Evolutionary conservation across 2,329 filamentous ascomycete genomes (phyloP), one percentile per base, ranked within the genome.

Genomic region (Diaporthe sp.): DNA sequence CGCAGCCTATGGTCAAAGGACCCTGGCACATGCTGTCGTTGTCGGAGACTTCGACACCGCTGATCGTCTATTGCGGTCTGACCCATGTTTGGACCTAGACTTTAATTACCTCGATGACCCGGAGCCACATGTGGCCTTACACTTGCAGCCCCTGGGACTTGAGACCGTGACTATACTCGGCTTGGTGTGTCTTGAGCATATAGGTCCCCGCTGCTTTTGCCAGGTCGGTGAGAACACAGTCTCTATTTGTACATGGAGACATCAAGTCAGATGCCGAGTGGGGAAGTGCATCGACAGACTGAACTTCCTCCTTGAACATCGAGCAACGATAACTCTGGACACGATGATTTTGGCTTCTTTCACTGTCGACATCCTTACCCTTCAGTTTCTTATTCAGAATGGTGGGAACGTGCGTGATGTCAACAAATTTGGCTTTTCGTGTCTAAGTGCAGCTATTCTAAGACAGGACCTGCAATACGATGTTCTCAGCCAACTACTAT

Each of bases 61-160:
- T 4, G 60, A 64, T 33, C 60, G 15, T 5, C 28, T 64, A 25
- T 35, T 64, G 25, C 3, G 15, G 9, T 45, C 40, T 13, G 9
- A 47, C 22, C 19, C 15, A 19, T 64, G 40, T 13, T 22, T 64
- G 0, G 17, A 64, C 17, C 2, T 64, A 9, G 6, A 64, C 2
- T 64, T 47, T 28, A 33, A 64, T n/a, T 45, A 64, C 4, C 15
- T 47, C 3, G 25, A 19, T 3, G 1, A 2, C 12, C n/a, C 38
- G 8, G 30, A 58, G 22, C 2, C 4, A 19, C 3, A 4, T 6
- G n/a, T 33, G 3, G 10, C 4, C 12, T 38, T 4, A 2, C 1
- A 0, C 12, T 8, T 25, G 5, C 0, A 10, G 4, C 2, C 19
- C 3, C 35, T 42, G 3, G 28, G 30, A 9, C n/a, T 61, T 19